Evolutionary conservation across 2,329 filamentous ascomycete genomes (phyloP), one percentile per base, ranked within the genome.

Genomic region (Diaporthe citri): DNA sequence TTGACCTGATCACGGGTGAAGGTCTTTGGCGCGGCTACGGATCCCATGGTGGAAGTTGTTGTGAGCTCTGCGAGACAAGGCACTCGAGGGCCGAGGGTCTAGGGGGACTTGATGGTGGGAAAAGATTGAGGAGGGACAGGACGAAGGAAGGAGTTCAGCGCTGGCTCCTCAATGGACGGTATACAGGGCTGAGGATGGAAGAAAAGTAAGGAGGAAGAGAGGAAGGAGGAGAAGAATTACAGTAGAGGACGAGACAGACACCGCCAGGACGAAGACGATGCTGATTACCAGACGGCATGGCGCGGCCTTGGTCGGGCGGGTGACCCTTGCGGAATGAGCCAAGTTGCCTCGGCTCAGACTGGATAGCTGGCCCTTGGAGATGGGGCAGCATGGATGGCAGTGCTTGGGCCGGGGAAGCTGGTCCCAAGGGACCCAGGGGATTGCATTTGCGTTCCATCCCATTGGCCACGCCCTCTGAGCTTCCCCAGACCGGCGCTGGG

Each of bases 1-100:
- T 93, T 92, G 79, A 97, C 93, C 83, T 95, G 89, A 73, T 86
- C 89, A 79, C 90, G 89, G 75, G 90, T 88, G 80, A 87, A 90
- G 31, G 88, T 89, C 80, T 89, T 85, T 77, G 84, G 80, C 46
- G 84, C 78, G 48, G 82, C 80, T 17, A 64, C 70, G 43, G 70
- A 72, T 20, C 70, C 70, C 83, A 85, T 85, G 62, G 76, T 76
- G 75, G 43, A 51, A 51, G 76, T 43, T 66, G 56, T 69, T 46
- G 25, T 72, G 31, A 34, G 25, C 2, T 55, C 39, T 51, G 22
- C 5, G 70, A 43, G 57, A 64, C 28, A 28, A 31, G 3, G 41
- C 15, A 31, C 46, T 48, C 9, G 25, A 43, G 34, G 25, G 39
- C 41, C 43, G 46, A 41, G 31, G 34, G 46, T n/a, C 28, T 5